Evolutionary conservation across 2,329 filamentous ascomycete species (phyloP).

Genomic region (Tolypocladium inflatum): DNA sequence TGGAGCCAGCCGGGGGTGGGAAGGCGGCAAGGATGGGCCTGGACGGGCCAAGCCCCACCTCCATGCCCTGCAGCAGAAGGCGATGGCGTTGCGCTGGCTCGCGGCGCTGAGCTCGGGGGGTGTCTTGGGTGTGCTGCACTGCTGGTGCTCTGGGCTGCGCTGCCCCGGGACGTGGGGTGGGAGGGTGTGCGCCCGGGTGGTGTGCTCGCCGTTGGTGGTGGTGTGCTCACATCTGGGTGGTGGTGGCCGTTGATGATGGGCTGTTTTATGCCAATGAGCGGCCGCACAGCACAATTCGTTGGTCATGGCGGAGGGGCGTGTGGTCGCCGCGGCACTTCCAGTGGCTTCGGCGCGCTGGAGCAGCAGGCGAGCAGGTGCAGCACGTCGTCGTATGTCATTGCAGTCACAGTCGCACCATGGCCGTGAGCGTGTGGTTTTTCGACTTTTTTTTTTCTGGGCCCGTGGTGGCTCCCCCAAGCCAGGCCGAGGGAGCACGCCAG

Average conservation of each 20-base stretch:
- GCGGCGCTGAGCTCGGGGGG: background rate
- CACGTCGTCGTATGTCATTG: background rate
- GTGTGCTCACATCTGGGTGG: background rate
- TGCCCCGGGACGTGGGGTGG: background rate
- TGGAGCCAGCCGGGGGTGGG: background rate
- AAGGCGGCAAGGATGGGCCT: background rate
- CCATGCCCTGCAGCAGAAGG: background rate
- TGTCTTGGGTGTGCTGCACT: background rate
- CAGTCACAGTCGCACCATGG: background rate
- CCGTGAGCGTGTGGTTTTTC: background rate
- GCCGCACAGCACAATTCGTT: background rate
- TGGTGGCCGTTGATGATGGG: background rate
- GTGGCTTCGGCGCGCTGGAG: background rate
- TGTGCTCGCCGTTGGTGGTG: background rate
- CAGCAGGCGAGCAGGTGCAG: background rate
- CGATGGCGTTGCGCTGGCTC: background rate
- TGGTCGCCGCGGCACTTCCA: background rate
- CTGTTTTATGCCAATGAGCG: background rate
- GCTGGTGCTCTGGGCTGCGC: background rate
- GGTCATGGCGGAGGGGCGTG: background rate
- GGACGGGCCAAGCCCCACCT: slow-evolving; percentile 1
- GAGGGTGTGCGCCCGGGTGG: background rate
- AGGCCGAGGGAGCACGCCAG: background rate
- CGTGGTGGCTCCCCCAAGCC: background rate
- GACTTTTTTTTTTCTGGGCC: background rate